Conservation (phyloP, 495 filamentous ascomycete genomes). For the Immersiella caudata region DNA sequence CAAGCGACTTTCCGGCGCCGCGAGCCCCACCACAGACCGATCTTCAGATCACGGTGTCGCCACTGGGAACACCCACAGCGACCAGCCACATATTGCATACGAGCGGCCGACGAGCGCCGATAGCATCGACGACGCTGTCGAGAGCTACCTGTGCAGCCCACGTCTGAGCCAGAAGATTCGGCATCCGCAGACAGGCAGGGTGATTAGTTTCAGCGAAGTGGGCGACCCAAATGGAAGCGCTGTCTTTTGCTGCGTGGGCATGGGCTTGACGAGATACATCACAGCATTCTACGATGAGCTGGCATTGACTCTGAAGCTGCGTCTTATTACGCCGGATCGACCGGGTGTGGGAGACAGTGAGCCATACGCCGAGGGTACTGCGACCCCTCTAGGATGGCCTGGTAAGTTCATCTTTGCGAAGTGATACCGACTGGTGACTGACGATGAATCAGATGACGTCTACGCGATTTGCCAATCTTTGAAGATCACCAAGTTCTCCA, state of each 20-base stretch:
- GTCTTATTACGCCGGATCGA: constrained; percentile 91
- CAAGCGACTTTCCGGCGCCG: constrained; percentile 51
- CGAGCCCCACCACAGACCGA: constrained; percentile 44
- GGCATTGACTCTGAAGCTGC: constrained; percentile 81
- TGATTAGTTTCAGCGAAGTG: constrained; percentile 96
- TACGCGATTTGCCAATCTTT: constrained; percentile 90
- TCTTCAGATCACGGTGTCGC: constrained; percentile 35
- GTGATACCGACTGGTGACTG: constrained; percentile 10
- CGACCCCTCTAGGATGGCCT: constrained; percentile 91
- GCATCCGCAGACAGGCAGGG: constrained; percentile 81
- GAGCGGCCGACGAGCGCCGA: constrained; percentile 76
- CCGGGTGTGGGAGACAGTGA: constrained; percentile 95
- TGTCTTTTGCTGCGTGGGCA: constrained; percentile 95
- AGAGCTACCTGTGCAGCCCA: constrained; percentile 80
- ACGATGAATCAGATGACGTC: constrained; percentile 73
- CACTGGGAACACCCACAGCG: constrained; percentile 30
- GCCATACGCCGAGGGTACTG: constrained; percentile 73
- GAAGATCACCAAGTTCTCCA: constrained; percentile 94
- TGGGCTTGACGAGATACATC: constrained; percentile 95
- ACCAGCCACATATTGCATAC: constrained; percentile 46
- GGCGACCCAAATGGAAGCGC: constrained; percentile 90
- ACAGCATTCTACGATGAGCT: constrained; percentile 98
- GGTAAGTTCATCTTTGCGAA: constrained; percentile 58
- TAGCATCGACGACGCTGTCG: constrained; percentile 84
- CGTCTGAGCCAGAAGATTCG: constrained; percentile 83